Base-by-base conservation (phyloP, 768 basidiomycete species). In the Calocybe indica region DNA sequence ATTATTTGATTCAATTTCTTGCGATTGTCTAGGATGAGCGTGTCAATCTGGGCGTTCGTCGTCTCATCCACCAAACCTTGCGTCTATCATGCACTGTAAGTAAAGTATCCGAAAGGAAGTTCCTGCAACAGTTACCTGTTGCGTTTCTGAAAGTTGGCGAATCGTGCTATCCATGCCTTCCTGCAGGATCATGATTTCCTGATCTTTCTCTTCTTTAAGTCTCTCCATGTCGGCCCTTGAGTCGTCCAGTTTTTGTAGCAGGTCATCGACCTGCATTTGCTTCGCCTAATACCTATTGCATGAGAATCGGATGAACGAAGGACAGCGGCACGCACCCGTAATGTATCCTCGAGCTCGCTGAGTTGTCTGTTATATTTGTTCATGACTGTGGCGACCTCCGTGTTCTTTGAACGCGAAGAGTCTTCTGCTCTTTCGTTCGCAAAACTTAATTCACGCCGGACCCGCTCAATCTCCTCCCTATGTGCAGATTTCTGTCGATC, bases 351-450 rank as follows among this genome's bases (percentile, higher is more conserved):
- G n/a, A 99, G 79, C 62, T 99, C 96, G 30, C 83, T 83, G 37
- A 99, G 70, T 65, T 99, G 96, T 47, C 96, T 78, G 67, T 98
- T 98, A 71, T 97, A 98, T 66, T 93, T 96, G 57, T 78, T 65
- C 67, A 98, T 76, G 52, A 99, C 80, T 49, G 71, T 69, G 2
- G 94, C 92, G 13, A 96, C 90, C 62, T 98, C 95, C 1, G 89
- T 86, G 65, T 84, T 92, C 77, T 95, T 97, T 48, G 87, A 84
- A 15, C 94, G 80, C 8, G 88, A 77, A 0, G 89, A 82, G 60
- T 99, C 96, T 55, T 97, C 94, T 1, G 93, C 93, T n/a, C 95
- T 86, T 68, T 99, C 96, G 58, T 96, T 95, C 5, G 96, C 92
- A 60, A 96, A 98, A 58, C 78, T 79, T 48, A 98, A 74, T 59